Conservation (phyloP, 1,284 basidiomycete genomes). For the Austroboletus novae-zelandiae region DNA sequence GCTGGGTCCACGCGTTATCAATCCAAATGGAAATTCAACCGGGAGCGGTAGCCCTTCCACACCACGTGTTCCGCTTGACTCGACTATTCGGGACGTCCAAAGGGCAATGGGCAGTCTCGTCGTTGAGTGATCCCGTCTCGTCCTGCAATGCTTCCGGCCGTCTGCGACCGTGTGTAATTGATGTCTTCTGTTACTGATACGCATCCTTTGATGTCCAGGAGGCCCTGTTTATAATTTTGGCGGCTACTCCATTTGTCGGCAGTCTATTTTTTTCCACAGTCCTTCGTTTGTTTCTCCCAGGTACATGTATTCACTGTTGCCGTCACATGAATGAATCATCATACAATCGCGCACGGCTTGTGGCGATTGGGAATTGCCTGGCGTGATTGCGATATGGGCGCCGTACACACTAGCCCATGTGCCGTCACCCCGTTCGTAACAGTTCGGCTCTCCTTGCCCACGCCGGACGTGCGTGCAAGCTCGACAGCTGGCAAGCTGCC, state of each 20-base stretch:
- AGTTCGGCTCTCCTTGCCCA: too few relatives aligned
- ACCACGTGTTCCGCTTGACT: constrained; percentile 48
- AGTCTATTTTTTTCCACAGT: constrained; percentile 19
- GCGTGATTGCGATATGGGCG: background rate
- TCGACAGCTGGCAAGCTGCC: too few relatives aligned
- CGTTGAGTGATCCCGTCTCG: constrained; percentile 51
- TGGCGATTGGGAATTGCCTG: too few relatives aligned
- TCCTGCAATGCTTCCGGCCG: constrained; percentile 13
- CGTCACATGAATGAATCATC: constrained; percentile 3
- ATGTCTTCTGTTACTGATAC: constrained; percentile 22
- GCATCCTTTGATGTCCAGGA: constrained; percentile 17
- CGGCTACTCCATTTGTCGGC: constrained; percentile 5
- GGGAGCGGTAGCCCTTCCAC: constrained; percentile 19
- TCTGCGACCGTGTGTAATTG: constrained; percentile 19
- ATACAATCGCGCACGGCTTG: too few relatives aligned
- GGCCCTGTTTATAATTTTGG: constrained; percentile 16
- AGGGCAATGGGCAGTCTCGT: constrained; percentile 74
- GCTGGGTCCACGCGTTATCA: constrained; percentile 58
- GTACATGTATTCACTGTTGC: constrained; percentile 25
- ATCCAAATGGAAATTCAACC: constrained; percentile 38
- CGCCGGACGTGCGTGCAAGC: too few relatives aligned
- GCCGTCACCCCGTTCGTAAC: too few relatives aligned
- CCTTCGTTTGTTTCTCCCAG: constrained; percentile 28
- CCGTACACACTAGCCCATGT: background rate
- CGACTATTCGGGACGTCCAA: constrained; percentile 70